Base-by-base conservation (phyloP, 1,139 yeast genomes). In the Nadsonia starkeyi-henricii region DNA sequence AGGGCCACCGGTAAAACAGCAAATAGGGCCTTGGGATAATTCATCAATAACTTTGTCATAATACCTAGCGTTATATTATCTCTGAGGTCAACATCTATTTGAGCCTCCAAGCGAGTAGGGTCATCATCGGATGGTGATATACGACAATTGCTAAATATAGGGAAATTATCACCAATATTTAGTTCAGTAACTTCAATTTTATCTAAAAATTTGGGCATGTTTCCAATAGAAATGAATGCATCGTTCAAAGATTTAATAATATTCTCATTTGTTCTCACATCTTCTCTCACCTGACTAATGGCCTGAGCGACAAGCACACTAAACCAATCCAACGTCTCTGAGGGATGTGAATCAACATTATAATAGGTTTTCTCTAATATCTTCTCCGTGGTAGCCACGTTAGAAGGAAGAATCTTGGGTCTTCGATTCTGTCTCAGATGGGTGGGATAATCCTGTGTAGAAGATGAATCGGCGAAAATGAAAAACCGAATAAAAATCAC, bases 271-370 rank as follows among this genome's bases (percentile, higher is more conserved):
- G 77, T 72, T 51, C 85, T 67, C 0, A 97, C 97, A 62, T 91
- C 97, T 19, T 81, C 75, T 52, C 99, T 73, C 52, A 88, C 74
- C 57, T 89, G 95, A 26, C 86, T 78, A 19, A 91, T 80, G 3
- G 89, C 82, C 62, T 93, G 97, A 0, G 96, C 98, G 20, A 91
- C 75, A 45, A 91, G 70, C 1, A 91, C 97, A 58, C 93, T 91
- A 62, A 91, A 86, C 98, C 99, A 91, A 64, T 91, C 98, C 51
- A 91, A 68, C 0, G 96, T 82, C 66, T 91, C 99, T 0, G 96
- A 77, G 3, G 81, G 71, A 63, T 93, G 98, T 26, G 79, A 79
- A 44, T 81, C 79, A 1, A 91, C 96, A 60, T 91, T 86, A 63
- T 93, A 93, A 61, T 86, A 88, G 0, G 96, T 88, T 60, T 88